Evolutionary conservation across 495 filamentous ascomycete genomes (phyloP).

Genomic region (Polyplosphaeria fusca): DNA sequence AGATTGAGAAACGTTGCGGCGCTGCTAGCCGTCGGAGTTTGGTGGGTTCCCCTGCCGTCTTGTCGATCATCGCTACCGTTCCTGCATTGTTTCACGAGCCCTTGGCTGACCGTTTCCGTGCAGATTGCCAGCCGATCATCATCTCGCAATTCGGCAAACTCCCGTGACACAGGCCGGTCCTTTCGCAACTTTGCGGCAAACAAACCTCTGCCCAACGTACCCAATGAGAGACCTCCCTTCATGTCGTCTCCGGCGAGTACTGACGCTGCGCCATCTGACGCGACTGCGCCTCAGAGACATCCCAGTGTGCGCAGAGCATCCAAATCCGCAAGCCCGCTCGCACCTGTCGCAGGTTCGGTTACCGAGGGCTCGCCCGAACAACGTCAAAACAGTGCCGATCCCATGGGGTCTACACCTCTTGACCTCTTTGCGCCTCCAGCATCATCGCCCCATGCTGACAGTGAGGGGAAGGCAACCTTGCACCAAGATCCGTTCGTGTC

Average conservation of each 20-base stretch:
- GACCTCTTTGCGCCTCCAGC: too few species aligned
- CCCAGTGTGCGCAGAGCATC: background rate
- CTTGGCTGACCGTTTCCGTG: constrained; percentile 11
- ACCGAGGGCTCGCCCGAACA: constrained; percentile 5
- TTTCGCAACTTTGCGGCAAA: constrained; percentile 24
- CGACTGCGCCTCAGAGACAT: background rate
- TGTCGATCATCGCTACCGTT: background rate
- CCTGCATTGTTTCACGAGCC: constrained; percentile 9
- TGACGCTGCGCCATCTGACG: constrained; percentile 1
- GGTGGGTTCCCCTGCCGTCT: constrained; percentile 27
- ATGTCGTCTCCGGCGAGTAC: constrained; percentile 5
- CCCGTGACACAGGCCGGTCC: constrained; percentile 21
- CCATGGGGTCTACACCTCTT: too few species aligned
- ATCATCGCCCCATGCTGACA: too few species aligned
- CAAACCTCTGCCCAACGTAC: constrained; percentile 33
- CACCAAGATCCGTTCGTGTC: too few species aligned
- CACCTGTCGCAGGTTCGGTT: constrained; percentile 3
- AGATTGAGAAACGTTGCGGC: constrained; percentile 44
- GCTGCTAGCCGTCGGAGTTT: constrained; percentile 40
- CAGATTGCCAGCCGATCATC: constrained; percentile 35
- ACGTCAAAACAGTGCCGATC: background rate
- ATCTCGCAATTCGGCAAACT: constrained; percentile 27
- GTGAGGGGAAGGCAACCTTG: too few species aligned
- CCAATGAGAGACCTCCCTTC: constrained; percentile 24
- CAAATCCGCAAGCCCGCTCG: background rate